Evolutionary conservation across 2,329 filamentous ascomycete genomes (phyloP), one percentile per base, ranked within the genome.

Genomic region (Neonectria ditissima): DNA sequence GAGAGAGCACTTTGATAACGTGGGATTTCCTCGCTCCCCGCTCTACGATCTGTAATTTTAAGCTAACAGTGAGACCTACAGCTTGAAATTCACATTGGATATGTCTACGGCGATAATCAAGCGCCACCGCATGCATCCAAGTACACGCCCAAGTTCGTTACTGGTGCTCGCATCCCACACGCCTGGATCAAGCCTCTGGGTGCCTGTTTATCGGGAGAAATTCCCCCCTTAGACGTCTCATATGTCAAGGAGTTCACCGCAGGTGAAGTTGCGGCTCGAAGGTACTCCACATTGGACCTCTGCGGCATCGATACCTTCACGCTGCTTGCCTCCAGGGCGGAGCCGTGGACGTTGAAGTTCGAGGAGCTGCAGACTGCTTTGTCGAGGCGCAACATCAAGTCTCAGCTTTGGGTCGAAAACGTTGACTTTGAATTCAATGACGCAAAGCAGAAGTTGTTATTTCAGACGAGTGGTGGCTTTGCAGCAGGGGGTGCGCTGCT

Each of bases 31-130:
- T n/a, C n/a, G n/a, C n/a, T 34, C 13, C 24, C 28, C 48, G 5
- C 2, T 22, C 14, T 39, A 2, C 11, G 11, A 1, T 32, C 9
- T 45, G 3, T 2, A 4, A 34, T 9, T 7, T 3, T 4, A 26
- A 22, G 22, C 47, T 61, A 55, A 55, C 18, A 30, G 14, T 18
- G 6, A 9, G 13, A 18, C 6, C 26, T 45, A 6, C 4, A 62
- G 59, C 75, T 81, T 7, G 78, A 77, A 37, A 72, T 83, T 7
- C 81, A 83, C 52, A 80, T 83, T 55, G 80, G 81, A 2, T 82
- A 82, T 55, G 74, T 82, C 0, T 82, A 83, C 62, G 79, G 79
- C 3, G 68, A 71, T 14, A 69, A 59, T 2, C 52, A 69, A 6
- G 70, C 76, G 4, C 80, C 79, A 0, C 43, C 69, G 0, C 74